A percentile compares a stretch with the other conserved stretches of the same genome.
These are phyloP conservation scores for Tympanopsis confertula DNA, from an alignment of 2,329 filamentous ascomycete species.

Conservation along the genomic window DNA sequence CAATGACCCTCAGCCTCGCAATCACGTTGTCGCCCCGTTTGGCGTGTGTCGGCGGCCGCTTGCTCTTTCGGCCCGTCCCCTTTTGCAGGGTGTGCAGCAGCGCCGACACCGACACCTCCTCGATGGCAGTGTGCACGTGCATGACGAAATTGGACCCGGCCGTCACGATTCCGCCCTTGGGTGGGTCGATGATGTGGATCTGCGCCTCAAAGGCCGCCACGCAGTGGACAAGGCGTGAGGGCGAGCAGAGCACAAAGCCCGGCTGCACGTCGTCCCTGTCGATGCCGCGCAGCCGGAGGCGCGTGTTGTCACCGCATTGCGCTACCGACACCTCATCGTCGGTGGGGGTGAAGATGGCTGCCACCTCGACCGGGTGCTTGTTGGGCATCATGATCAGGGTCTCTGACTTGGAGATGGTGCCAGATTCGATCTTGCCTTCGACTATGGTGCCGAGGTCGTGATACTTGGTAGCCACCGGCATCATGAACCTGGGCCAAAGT, in stretches of 20 bases:
- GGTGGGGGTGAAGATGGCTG: slow-evolving; percentile 85
- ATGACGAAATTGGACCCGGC: slow-evolving; percentile 96
- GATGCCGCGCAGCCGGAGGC: slow-evolving; percentile 79
- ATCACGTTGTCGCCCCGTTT: slow-evolving; percentile 77
- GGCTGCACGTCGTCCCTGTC: slow-evolving; percentile 96
- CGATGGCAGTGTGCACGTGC: slow-evolving; percentile 92
- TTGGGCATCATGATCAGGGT: slow-evolving; percentile 92
- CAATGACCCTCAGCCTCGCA: slow-evolving; percentile 76
- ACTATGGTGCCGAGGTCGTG: slow-evolving; percentile 94
- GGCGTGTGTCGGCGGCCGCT: slow-evolving; percentile 82
- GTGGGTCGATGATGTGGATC: slow-evolving; percentile 87
- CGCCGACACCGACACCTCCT: slow-evolving; percentile 84
- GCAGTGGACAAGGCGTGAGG: slow-evolving; percentile 84
- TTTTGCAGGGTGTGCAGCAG: slow-evolving; percentile 92
- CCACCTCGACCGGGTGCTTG: slow-evolving; percentile 66
- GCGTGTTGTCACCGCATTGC: slow-evolving; percentile 89
- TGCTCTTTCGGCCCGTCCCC: slow-evolving; percentile 85
- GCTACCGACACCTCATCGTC: slow-evolving; percentile 79
- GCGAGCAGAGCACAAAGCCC: slow-evolving; percentile 90
- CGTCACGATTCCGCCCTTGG: slow-evolving; percentile 81
- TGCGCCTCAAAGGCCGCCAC: slow-evolving; percentile 88
- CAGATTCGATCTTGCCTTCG: slow-evolving; percentile 93
- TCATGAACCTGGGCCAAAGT: too few species aligned
- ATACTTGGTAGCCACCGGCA: slow-evolving; percentile 94
- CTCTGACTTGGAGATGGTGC: slow-evolving; percentile 82